phyloP scores from a whole-genome alignment of 208 protist genomes.

The Novymonas esmeraldas region DNA sequence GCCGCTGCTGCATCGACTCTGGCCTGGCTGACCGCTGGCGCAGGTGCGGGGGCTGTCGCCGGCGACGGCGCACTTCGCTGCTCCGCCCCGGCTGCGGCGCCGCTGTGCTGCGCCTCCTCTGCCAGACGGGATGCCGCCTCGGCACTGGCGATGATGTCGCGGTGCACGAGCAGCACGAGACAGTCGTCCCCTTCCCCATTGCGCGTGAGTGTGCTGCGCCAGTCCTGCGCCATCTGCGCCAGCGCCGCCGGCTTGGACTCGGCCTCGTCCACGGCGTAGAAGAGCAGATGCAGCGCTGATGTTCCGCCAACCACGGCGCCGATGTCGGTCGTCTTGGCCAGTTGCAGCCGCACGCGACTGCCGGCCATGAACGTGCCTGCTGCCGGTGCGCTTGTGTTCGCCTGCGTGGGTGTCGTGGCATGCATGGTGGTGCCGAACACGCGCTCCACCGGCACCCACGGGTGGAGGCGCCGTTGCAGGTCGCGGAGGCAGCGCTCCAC shows the following conservation, averaged over 20 bases:
- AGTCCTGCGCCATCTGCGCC: conserved; percentile 54
- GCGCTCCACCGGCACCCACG: conserved; percentile 36
- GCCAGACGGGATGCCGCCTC: conserved; percentile 16
- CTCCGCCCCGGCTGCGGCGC: neutral
- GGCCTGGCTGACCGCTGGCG: conserved; percentile 29
- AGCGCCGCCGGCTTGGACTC: conserved; percentile 54
- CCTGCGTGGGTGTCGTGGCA: conserved; percentile 1
- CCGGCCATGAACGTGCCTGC: conserved; percentile 34
- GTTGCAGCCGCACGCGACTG: conserved; percentile 59
- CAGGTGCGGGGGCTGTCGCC: neutral
- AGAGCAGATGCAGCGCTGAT: conserved; percentile 63
- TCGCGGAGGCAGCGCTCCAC: conserved; percentile 67
- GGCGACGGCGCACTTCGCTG: neutral
- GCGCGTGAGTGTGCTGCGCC: conserved; percentile 55
- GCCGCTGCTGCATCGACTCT: conserved; percentile 43
- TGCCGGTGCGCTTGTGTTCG: conserved; percentile 7
- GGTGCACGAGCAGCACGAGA: conserved; percentile 54
- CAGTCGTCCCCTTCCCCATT: conserved; percentile 52
- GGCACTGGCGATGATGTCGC: conserved; percentile 49
- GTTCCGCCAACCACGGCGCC: conserved; percentile 28
- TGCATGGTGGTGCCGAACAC: conserved; percentile 30
- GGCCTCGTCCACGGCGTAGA: conserved; percentile 61
- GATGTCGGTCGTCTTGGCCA: conserved; percentile 68
- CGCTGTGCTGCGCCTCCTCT: conserved; percentile 24
- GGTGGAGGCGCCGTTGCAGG: conserved; percentile 58